Percentiles rank a stretch among this genome's conserved stretches.
Conservation (phyloP, 2,329 filamentous ascomycete genomes). For the Hymenoscyphus occultus region DNA sequence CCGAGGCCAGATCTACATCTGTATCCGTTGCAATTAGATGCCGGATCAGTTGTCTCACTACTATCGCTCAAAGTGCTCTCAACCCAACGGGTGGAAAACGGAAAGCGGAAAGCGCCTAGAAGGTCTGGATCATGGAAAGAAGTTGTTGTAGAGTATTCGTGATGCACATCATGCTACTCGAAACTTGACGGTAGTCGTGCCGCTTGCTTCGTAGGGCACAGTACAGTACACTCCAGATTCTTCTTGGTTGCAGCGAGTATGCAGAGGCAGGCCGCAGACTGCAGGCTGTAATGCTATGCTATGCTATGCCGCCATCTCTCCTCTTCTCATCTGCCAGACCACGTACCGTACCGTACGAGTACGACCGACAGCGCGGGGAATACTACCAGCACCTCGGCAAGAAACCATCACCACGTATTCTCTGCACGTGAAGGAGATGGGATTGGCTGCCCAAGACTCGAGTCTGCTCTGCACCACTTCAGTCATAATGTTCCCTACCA, state of each 20-base stretch:
- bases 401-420: not conserved
- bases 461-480: not conserved
- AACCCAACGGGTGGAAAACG: not conserved
- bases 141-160: not conserved
- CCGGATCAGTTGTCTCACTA: not conserved
- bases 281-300: not conserved
- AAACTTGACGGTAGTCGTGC: not conserved
- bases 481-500: not conserved
- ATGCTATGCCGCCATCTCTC: not conserved
- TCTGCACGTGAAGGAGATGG: not conserved
- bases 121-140: not conserved
- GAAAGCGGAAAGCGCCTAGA: not conserved
- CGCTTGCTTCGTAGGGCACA: not conserved
- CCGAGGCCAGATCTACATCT: not conserved
- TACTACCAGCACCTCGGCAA: conserved; percentile 2
- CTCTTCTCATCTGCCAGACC: not conserved
- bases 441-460: not conserved
- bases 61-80: conserved; percentile 1
- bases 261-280: not conserved
- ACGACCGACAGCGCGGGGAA: conserved; percentile 2
- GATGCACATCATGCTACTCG: not conserved
- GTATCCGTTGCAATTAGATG: not conserved
- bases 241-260: not conserved
- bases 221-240: not conserved
- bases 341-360: conserved; percentile 1